phyloP scores from a whole-genome alignment of 176 grass and related monocot species.

The Paspalum vaginatum region DNA sequence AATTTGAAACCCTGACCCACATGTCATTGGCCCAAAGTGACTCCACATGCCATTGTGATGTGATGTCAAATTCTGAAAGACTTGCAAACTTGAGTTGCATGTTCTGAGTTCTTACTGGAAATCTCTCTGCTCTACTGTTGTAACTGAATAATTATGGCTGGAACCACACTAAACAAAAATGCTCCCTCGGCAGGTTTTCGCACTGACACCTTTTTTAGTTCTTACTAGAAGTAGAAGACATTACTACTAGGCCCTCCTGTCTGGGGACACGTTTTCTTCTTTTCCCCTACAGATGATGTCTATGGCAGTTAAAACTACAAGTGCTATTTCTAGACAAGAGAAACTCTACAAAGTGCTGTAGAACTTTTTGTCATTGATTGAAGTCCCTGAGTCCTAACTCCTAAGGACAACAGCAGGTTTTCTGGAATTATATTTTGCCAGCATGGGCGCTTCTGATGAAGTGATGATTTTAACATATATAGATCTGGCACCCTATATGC shows the following conservation, averaged over 20 bases:
- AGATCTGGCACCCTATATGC: slow-evolving; percentile 15
- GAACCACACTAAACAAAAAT: not conserved
- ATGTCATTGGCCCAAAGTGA: too few species aligned
- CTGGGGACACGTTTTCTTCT: not conserved
- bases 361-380: not conserved
- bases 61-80: too few species aligned
- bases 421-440: not conserved
- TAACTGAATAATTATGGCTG: not conserved
- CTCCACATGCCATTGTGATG: too few species aligned
- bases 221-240: not conserved
- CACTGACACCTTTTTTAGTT: not conserved
- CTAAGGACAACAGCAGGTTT: not conserved
- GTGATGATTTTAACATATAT: slow-evolving; percentile 6
- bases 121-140: not conserved
- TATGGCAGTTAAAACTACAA: not conserved
- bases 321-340: too few species aligned
- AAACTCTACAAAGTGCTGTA: not conserved
- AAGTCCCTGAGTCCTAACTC: not conserved
- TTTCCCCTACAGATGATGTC: not conserved
- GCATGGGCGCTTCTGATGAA: not conserved
- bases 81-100: too few species aligned
- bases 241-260: not conserved
- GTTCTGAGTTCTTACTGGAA: too few species aligned
- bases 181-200: not conserved
- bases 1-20: too few species aligned